These are phyloP conservation scores for Tolypocladium endophyticum DNA, from an alignment of 2,329 filamentous ascomycete species.

Conservation along the genomic window DNA sequence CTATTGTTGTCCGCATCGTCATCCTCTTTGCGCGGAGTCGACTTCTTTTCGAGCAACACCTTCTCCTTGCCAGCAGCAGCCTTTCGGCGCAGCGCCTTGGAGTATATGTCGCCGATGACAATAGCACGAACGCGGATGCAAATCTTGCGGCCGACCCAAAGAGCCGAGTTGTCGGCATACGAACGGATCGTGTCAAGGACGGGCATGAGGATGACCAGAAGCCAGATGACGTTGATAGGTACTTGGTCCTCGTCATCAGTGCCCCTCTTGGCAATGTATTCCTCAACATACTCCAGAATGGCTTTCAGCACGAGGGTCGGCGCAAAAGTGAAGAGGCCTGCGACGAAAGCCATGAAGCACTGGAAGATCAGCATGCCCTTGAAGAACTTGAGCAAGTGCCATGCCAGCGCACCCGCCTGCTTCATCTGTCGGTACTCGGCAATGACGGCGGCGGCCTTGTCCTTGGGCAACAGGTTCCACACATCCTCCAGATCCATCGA, in stretches of 20 bases:
- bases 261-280: conserved; percentile 25
- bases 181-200: conserved; percentile 74
- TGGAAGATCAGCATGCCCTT: conserved; percentile 65
- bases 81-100: conserved; percentile 86
- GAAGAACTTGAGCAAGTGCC: conserved; percentile 80
- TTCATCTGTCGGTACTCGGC: conserved; percentile 76
- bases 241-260: conserved; percentile 31
- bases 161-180: conserved; percentile 70
- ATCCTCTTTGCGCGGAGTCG: conserved; percentile 24
- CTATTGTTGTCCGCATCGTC: conserved; percentile 23
- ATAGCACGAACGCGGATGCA: conserved; percentile 90
- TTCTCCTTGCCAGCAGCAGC: conserved; percentile 70
- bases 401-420: conserved; percentile 67
- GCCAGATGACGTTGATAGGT: conserved; percentile 83
- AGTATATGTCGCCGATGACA: conserved; percentile 94
- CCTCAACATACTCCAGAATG: conserved; percentile 90
- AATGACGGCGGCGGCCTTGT: conserved; percentile 76
- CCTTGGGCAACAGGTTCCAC: conserved; percentile 81
- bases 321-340: conserved; percentile 77
- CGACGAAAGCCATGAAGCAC: conserved; percentile 67
- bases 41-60: conserved; percentile 48
- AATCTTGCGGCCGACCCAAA: conserved; percentile 91
- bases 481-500: conserved; percentile 75
- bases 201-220: conserved; percentile 86
- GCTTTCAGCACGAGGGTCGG: conserved; percentile 84